Percentiles rank a stretch among this genome's conserved stretches.
Evolutionary conservation across 1,139 yeast species (phyloP).

Genomic region (Pichia sp.): DNA sequence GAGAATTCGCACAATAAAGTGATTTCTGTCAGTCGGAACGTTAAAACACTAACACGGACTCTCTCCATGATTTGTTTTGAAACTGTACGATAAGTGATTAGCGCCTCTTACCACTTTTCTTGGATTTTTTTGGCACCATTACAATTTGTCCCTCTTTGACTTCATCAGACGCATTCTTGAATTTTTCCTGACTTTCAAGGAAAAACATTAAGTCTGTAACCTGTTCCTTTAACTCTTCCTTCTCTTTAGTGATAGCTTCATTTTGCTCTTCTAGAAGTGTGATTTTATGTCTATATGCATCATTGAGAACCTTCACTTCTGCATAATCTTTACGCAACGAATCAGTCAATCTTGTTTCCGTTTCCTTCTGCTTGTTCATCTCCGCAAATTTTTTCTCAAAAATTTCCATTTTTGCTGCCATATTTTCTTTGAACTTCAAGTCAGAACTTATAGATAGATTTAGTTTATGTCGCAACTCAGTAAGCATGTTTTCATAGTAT

Average conservation of each 20-base stretch:
- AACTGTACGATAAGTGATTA: too few relatives aligned
- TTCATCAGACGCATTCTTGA: conserved; percentile 62
- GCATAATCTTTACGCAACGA: conserved; percentile 11
- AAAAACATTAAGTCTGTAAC: conserved; percentile 76
- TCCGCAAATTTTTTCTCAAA: conserved; percentile 8
- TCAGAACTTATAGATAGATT: background rate
- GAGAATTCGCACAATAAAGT: too few relatives aligned
- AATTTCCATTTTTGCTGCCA: background rate
- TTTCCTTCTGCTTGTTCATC: conserved; percentile 7
- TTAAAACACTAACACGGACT: too few relatives aligned
- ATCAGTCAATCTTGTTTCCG: conserved; percentile 1
- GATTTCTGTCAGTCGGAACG: too few relatives aligned
- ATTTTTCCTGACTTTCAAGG: conserved; percentile 64
- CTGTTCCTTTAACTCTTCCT: conserved; percentile 55
- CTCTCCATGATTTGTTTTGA: too few relatives aligned
- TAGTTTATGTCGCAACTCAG: background rate
- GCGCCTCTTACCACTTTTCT: background rate
- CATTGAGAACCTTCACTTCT: conserved; percentile 37
- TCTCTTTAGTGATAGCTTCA: conserved; percentile 31
- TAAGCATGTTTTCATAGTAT: conserved; percentile 46
- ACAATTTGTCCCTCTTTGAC: conserved; percentile 65
- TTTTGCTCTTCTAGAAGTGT: conserved; percentile 38
- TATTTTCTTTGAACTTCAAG: background rate
- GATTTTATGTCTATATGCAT: conserved; percentile 49
- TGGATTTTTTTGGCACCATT: conserved; percentile 13